A percentile compares a stretch with the other conserved stretches of the same genome.
Evolutionary conservation across 202 grass and related monocot species (phyloP).

Genomic region (Elaeis oleifera): DNA sequence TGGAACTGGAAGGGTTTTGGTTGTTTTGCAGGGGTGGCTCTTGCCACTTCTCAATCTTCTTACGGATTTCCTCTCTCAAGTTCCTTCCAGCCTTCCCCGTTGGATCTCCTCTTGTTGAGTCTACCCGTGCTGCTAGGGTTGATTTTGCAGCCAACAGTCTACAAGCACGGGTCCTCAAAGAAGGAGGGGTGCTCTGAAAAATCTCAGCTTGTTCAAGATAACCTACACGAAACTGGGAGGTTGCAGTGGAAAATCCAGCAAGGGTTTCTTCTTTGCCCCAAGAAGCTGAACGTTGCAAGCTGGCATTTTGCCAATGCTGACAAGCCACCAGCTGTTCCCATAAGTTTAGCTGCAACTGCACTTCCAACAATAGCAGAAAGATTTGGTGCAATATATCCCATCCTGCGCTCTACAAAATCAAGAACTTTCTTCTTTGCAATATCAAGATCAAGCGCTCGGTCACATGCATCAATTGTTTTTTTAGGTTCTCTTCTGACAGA

Average conservation of each 20-base stretch:
- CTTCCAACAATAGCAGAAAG: conserved; percentile 72
- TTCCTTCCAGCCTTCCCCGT: conserved; percentile 62
- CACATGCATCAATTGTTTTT: conserved; percentile 72
- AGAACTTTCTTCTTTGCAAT: conserved; percentile 79
- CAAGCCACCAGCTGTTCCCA: conserved; percentile 77
- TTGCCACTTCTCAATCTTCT: conserved; percentile 90
- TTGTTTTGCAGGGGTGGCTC: conserved; percentile 79
- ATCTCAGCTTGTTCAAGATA: conserved; percentile 83
- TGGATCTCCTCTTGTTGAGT: conserved; percentile 75
- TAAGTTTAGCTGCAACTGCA: conserved; percentile 68
- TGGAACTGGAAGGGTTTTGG: conserved; percentile 76
- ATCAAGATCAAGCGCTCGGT: conserved; percentile 66
- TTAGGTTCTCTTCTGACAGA: conserved; percentile 56
- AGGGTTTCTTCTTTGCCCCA: conserved; percentile 66
- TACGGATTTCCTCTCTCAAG: conserved; percentile 56
- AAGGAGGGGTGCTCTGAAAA: conserved; percentile 70
- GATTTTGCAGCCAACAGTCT: conserved; percentile 65
- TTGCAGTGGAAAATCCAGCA: conserved; percentile 72
- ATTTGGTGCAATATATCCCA: conserved; percentile 79
- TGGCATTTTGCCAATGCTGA: conserved; percentile 65
- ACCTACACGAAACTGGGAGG: conserved; percentile 60
- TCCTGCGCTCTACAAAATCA: conserved; percentile 81
- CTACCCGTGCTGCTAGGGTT: conserved; percentile 64
- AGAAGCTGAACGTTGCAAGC: conserved; percentile 84
- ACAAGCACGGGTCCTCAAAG: conserved; percentile 53